Base-by-base conservation (phyloP, 352 stramenopile genomes). In the Phytophthora litchii region DNA sequence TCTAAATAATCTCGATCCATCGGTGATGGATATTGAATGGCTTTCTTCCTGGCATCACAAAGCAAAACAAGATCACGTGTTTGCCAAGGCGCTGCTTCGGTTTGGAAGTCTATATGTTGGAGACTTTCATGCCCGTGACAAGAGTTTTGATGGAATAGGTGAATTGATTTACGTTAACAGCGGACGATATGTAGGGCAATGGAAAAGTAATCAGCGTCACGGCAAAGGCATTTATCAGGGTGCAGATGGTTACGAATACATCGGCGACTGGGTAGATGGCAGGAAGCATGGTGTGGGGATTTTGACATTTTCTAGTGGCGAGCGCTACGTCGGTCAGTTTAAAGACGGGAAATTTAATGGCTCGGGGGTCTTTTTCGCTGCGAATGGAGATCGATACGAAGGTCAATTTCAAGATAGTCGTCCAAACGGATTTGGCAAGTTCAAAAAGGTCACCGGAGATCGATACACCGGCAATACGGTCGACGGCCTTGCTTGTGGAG, bases 291-390 rank as follows among this genome's bases (percentile, higher is more conserved):
- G 92, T 0, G 21, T 86, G 14, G 93, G 93, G 10, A 81, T 94
- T n/a, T 52, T 94, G 12, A 89, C 76, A 6, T 70, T 85, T 19
- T 51, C 74, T 0, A 92, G 76, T 49, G 93, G 93, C 3, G 94
- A 97, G 54, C 64, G 68, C 9, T 98, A 96, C 59, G 61, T 89
- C 34, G 93, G 94, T 0, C 58, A 96, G 45, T 98, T 93, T 54
- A 44, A 64, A 6, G 45, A 86, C 9, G 92, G 91, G 16, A 85
- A 88, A 34, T 78, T 83, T 14, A 51, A 97, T 32, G 94, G 94
- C 0, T 56, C 79, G 2, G 92, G 92, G 3, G 69, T 80, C 0
- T 55, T 91, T 17, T 67, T 74, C 3, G 68, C 70, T 3, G 58
- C 64, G 1, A 96, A 94, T 37, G 92, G 93, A 11, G 91, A 97